These are phyloP conservation scores for Cladochytrium replicatum DNA, from an alignment of 192 early-diverging fungal genomes.

Conservation along the genomic window DNA sequence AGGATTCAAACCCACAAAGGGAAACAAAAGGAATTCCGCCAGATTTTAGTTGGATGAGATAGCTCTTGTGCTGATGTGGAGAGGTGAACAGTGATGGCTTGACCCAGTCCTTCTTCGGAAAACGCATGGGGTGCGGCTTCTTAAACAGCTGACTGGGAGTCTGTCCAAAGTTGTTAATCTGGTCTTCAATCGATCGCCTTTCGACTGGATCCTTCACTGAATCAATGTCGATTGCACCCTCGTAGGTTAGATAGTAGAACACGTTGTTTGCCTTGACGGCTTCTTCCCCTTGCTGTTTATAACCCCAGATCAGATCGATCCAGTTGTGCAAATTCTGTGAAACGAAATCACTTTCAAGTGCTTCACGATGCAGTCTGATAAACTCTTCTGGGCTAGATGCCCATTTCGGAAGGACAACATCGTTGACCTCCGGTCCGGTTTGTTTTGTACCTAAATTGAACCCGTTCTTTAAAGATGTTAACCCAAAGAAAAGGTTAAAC, in stretches of 20 bases:
- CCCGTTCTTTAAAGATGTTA: slow-evolving; percentile 46
- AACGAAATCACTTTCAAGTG: slow-evolving; percentile 70
- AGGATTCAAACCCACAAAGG: slow-evolving; percentile 7
- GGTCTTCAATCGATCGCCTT: slow-evolving; percentile 77
- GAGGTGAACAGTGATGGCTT: slow-evolving; percentile 13
- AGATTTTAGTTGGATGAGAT: slow-evolving; percentile 13
- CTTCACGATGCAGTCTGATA: slow-evolving; percentile 70
- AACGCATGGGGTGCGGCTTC: slow-evolving; percentile 65
- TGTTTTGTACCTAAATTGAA: slow-evolving; percentile 59
- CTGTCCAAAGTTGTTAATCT: slow-evolving; percentile 97
- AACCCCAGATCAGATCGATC: slow-evolving; percentile 96
- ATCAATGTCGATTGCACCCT: slow-evolving; percentile 91
- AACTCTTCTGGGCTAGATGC: slow-evolving; percentile 72
- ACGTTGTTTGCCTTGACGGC: slow-evolving; percentile 83
- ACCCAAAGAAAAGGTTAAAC: slow-evolving; percentile 2
- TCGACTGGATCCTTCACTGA: slow-evolving; percentile 80
- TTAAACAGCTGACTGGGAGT: slow-evolving; percentile 85
- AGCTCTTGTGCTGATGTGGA: slow-evolving; percentile 17
- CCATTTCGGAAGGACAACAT: slow-evolving; percentile 81
- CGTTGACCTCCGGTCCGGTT: slow-evolving; percentile 40
- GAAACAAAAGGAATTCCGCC: slow-evolving; percentile 9
- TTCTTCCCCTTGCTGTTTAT: slow-evolving; percentile 80
- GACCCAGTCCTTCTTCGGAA: neutral
- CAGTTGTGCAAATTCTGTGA: slow-evolving; percentile 82
- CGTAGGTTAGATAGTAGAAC: slow-evolving; percentile 94